Evolutionary conservation across 257 asterid genomes (phyloP).

Genomic region (Solanum neorickii): DNA sequence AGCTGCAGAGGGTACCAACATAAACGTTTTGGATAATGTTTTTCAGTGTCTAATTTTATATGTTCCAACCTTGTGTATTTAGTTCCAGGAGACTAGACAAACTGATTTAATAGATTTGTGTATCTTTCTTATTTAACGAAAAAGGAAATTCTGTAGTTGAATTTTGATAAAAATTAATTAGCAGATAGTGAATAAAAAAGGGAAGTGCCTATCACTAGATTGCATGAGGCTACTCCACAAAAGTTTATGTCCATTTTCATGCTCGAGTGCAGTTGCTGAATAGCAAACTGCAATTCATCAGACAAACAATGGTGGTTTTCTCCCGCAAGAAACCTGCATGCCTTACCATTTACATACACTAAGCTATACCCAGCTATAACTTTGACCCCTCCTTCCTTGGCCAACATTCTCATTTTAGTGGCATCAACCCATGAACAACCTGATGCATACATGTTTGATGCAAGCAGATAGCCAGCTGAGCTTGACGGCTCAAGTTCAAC

Average conservation of each 20-base stretch:
- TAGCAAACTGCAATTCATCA: conserved; percentile 14
- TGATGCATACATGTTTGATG: conserved; percentile 57
- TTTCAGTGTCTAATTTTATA: background rate
- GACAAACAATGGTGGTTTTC: conserved; percentile 28
- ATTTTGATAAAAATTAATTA: no score
- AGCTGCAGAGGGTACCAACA: background rate
- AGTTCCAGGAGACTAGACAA: background rate
- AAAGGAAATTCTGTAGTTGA: background rate
- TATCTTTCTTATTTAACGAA: background rate
- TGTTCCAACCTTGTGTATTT: background rate
- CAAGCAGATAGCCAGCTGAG: conserved; percentile 67
- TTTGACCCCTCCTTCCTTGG: conserved; percentile 38
- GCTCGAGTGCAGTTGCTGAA: conserved; percentile 42
- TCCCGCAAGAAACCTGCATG: conserved; percentile 45
- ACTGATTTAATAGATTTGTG: background rate
- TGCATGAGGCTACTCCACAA: no score
- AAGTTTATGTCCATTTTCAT: conserved; percentile 24
- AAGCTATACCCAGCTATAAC: conserved; percentile 52
- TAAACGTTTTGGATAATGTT: background rate
- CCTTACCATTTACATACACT: conserved; percentile 32
- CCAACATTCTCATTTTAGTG: conserved; percentile 45
- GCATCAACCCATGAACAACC: conserved; percentile 63
- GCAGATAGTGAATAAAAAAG: no score
- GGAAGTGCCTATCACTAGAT: no score
- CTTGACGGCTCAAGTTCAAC: conserved; percentile 70